Percentiles rank a stretch among this genome's conserved stretches.
phyloP scores from a whole-genome alignment of 305 asterid species.

The Fraxinus velutina region DNA sequence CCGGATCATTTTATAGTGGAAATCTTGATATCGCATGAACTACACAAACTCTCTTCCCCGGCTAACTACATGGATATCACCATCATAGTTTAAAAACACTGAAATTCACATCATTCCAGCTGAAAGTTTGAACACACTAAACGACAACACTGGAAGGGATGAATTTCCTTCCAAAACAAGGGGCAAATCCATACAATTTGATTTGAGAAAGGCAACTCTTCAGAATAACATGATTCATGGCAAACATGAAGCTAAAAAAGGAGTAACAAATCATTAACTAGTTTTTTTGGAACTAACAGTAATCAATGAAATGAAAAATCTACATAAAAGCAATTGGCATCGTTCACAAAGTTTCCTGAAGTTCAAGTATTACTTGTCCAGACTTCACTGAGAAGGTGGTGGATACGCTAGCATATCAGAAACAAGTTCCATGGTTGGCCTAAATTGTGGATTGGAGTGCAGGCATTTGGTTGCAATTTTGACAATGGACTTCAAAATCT shows the following conservation, averaged over 20 bases:
- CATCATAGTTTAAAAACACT: neutral
- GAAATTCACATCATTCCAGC: neutral
- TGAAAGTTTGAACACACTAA: neutral
- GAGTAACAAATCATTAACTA: neutral
- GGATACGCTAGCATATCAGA: neutral
- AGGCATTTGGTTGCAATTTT: conserved; percentile 15
- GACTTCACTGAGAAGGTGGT: neutral
- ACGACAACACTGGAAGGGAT: neutral
- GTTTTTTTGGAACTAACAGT: neutral
- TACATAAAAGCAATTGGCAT: neutral
- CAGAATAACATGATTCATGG: neutral
- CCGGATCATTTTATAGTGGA: neutral
- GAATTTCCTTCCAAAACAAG: neutral
- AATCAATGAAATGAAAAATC: neutral
- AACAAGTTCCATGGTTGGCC: neutral
- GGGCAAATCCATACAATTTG: neutral
- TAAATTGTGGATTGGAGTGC: neutral
- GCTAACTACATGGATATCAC: neutral
- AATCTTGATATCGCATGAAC: neutral
- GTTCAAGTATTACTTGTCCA: neutral
- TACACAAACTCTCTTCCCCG: neutral
- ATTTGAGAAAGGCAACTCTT: neutral
- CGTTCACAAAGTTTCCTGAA: neutral
- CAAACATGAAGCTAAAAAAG: neutral
- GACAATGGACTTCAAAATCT: conserved; percentile 16